phyloP scores from a whole-genome alignment of 352 stramenopile species.

The Phytophthora multivora region DNA sequence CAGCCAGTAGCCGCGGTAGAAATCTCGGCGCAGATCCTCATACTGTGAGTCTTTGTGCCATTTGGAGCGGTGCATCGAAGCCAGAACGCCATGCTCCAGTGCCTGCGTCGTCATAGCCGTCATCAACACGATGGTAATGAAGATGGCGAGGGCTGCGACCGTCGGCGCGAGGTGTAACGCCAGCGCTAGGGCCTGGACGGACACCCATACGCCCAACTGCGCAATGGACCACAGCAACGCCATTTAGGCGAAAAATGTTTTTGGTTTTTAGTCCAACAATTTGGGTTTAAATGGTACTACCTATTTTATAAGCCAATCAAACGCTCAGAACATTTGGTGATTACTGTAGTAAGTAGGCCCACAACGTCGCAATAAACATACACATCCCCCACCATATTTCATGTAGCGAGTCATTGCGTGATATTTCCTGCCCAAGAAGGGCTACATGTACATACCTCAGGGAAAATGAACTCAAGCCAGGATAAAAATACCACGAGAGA shows the following conservation, averaged over 20 bases:
- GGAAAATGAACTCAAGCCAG: too few species aligned
- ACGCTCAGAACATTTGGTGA: too few species aligned
- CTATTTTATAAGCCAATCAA: too few species aligned
- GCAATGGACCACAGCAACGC: conserved; percentile 16
- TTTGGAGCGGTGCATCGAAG: conserved; percentile 55
- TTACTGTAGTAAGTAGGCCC: too few species aligned
- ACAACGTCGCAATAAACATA: too few species aligned
- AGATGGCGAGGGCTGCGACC: conserved; percentile 16
- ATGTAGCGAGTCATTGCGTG: too few species aligned
- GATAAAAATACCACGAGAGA: too few species aligned
- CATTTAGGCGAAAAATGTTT: conserved; percentile 13
- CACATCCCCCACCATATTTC: too few species aligned
- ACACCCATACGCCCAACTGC: conserved; percentile 18
- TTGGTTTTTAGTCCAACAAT: too few species aligned
- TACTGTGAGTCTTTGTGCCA: conserved; percentile 45
- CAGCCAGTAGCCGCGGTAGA: conserved; percentile 78
- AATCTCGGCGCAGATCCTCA: conserved; percentile 43
- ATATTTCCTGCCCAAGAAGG: too few species aligned
- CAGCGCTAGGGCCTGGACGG: conserved; percentile 15
- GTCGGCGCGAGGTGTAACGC: conserved; percentile 25
- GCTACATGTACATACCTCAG: too few species aligned
- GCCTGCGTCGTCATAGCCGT: conserved; percentile 70
- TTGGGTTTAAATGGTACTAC: too few species aligned
- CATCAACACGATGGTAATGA: conserved; percentile 43
- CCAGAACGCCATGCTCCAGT: conserved; percentile 63